Evolutionary conservation across 2,329 filamentous ascomycete species (phyloP).

Genomic region (Phialophora macrospora): DNA sequence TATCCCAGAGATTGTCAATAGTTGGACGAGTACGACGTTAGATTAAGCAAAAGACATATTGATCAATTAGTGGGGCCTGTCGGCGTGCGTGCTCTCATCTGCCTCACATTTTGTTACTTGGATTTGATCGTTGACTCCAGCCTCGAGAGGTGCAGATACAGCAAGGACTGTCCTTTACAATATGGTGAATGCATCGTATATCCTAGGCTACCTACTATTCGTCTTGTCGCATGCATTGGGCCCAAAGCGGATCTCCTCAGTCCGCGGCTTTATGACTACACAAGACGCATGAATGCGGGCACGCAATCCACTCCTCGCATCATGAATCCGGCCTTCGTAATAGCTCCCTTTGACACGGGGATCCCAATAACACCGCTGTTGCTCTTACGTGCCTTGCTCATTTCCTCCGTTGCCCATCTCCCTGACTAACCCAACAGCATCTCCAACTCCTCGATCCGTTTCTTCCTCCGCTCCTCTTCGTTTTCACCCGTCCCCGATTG

Average conservation of each 20-base stretch:
- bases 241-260: neutral
- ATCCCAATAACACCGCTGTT: neutral
- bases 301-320: neutral
- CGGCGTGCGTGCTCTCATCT: too few relatives aligned
- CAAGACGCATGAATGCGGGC: neutral
- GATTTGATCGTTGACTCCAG: too few relatives aligned
- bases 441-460: slow-evolving; percentile 91
- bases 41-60: too few relatives aligned
- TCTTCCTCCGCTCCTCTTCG: slow-evolving; percentile 88
- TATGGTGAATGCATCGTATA: too few relatives aligned
- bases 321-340: neutral
- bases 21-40: too few relatives aligned
- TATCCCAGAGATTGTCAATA: too few relatives aligned
- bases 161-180: too few relatives aligned
- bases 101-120: too few relatives aligned
- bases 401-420: neutral
- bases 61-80: too few relatives aligned
- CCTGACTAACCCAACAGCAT: slow-evolving; percentile 72
- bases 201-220: too few relatives aligned
- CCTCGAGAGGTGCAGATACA: too few relatives aligned
- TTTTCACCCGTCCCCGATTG: slow-evolving; percentile 80
- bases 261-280: slow-evolving; percentile 5
- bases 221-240: too few relatives aligned
- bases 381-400: neutral
- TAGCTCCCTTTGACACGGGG: neutral